A percentile compares a stretch with the other conserved stretches of the same genome.
Evolutionary conservation across 2,329 filamentous ascomycete species (phyloP).

Genomic region (Colletotrichum neosansevieriae): DNA sequence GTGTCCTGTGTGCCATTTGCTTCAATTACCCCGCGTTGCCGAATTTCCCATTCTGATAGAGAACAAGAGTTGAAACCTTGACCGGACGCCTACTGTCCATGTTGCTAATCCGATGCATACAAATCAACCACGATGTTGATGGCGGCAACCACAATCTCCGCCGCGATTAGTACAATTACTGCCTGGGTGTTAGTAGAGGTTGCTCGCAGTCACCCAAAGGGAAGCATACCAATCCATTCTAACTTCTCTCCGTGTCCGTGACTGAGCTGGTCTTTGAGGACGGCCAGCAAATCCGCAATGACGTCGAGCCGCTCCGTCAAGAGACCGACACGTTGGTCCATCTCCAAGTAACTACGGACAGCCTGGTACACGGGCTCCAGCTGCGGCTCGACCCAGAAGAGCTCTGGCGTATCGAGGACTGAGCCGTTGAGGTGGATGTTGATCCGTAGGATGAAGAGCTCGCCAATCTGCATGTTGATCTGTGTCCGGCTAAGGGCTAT

Average conservation of each 20-base stretch:
- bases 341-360: constrained; percentile 94
- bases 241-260: constrained; percentile 92
- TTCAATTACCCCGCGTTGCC: constrained; percentile 18
- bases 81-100: constrained; percentile 4
- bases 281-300: constrained; percentile 91
- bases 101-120: constrained; percentile 66
- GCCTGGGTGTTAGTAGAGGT: constrained; percentile 37
- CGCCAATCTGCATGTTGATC: constrained; percentile 99
- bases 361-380: constrained; percentile 97
- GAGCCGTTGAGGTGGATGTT: constrained; percentile 98
- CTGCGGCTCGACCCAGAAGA: constrained; percentile 99
- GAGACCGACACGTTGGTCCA: constrained; percentile 93
- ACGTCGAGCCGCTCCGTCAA: constrained; percentile 92
- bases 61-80: background rate
- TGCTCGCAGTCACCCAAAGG: background rate
- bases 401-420: constrained; percentile 94
- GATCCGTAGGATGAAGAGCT: constrained; percentile 96
- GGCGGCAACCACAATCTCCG: constrained; percentile 91
- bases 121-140: constrained; percentile 97
- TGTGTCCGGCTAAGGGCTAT: constrained; percentile 88
- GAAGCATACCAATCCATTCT: constrained; percentile 85
- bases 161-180: constrained; percentile 96
- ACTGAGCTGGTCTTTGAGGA: constrained; percentile 94
- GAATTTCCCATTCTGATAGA: constrained; percentile 6
- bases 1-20: constrained; percentile 34